Evolutionary conservation across 768 basidiomycete species (phyloP).

Genomic region (Coprinopsis cinerea): DNA sequence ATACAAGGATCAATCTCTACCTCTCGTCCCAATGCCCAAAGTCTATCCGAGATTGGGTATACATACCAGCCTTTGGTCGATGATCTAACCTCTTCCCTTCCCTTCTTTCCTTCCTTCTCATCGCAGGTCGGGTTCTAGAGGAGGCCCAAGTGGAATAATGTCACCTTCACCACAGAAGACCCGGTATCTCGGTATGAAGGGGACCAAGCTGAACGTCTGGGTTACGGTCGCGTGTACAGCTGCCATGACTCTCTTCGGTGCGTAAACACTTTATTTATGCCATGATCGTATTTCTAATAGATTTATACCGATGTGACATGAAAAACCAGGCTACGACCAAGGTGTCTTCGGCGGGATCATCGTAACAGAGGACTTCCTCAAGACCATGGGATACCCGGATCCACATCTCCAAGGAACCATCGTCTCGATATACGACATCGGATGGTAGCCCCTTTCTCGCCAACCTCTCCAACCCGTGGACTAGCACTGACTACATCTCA

Average conservation of each 20-base stretch:
- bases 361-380: constrained; percentile 39
- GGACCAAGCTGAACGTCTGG: constrained; percentile 39
- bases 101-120: background rate
- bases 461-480: background rate
- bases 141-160: background rate
- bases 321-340: constrained; percentile 46
- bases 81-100: background rate
- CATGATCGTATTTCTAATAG: background rate
- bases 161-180: constrained; percentile 5
- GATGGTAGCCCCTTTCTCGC: constrained; percentile 25
- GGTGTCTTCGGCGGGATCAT: constrained; percentile 51
- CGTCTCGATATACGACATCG: constrained; percentile 47
- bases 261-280: constrained; percentile 9
- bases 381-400: constrained; percentile 42
- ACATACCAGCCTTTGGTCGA: background rate
- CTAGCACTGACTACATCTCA: constrained; percentile 9
- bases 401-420: constrained; percentile 42
- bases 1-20: too few species aligned
- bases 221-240: constrained; percentile 45
- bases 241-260: constrained; percentile 47
- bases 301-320: background rate
- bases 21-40: too few species aligned
- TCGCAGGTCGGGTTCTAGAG: background rate
- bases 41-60: too few species aligned
- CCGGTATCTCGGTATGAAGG: constrained; percentile 41